phyloP scores from a whole-genome alignment of 495 filamentous ascomycete species.

The Cudoniella acicularis region DNA sequence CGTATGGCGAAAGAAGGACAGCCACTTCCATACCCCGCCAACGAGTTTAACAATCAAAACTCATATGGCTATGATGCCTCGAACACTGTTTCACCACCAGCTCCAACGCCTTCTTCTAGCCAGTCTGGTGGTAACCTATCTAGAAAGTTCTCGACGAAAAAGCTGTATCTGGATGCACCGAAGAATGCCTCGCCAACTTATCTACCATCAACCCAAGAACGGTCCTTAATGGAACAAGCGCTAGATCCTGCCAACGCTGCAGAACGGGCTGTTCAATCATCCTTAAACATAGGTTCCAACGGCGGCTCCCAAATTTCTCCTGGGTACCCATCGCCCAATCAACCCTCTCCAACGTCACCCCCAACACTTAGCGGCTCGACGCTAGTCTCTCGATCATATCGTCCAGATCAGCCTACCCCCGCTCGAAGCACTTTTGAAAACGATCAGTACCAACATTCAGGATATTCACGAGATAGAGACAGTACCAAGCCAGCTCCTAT shows the following conservation, averaged over 20 bases:
- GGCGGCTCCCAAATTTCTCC: slow-evolving; percentile 52
- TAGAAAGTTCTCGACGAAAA: slow-evolving; percentile 86
- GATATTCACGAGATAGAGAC: slow-evolving; percentile 35
- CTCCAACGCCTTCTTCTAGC: slow-evolving; percentile 43
- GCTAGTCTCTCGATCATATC: slow-evolving; percentile 54
- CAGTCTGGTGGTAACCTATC: slow-evolving; percentile 54
- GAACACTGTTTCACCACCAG: slow-evolving; percentile 44
- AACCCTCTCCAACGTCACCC: slow-evolving; percentile 80
- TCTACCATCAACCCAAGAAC: slow-evolving; percentile 53
- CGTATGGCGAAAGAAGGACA: slow-evolving; percentile 86
- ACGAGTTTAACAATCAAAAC: slow-evolving; percentile 32
- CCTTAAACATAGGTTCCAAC: slow-evolving; percentile 71
- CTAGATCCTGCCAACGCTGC: slow-evolving; percentile 50
- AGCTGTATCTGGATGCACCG: slow-evolving; percentile 77
- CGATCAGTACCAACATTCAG: slow-evolving; percentile 34
- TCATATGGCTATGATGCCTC: slow-evolving; percentile 40
- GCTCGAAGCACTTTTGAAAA: slow-evolving; percentile 47
- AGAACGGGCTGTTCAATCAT: slow-evolving; percentile 62
- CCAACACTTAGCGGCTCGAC: slow-evolving; percentile 39
- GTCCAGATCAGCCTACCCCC: slow-evolving; percentile 42
- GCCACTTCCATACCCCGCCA: slow-evolving; percentile 58
- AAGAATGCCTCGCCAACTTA: slow-evolving; percentile 80
- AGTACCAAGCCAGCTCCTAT: slow-evolving; percentile 33
- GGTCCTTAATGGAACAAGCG: slow-evolving; percentile 51
- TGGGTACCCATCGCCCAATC: slow-evolving; percentile 61